These are phyloP conservation scores for Talaromyces sp. DNA, from an alignment of 2,329 filamentous ascomycete genomes.

Conservation along the genomic window DNA sequence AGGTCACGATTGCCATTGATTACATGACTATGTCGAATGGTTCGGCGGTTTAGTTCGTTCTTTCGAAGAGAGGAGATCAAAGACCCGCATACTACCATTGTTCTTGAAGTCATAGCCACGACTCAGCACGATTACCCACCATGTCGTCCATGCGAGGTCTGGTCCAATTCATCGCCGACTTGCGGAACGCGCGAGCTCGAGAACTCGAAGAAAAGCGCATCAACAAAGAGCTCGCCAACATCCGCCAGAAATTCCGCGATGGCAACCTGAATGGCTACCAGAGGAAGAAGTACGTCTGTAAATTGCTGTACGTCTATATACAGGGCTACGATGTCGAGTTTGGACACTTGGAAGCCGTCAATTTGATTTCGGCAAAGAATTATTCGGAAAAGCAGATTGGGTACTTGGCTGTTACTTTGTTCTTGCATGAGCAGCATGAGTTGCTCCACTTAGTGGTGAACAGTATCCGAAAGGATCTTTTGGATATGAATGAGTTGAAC, in stretches of 20 bases:
- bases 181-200: slow-evolving; percentile 88
- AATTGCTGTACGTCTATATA: slow-evolving; percentile 98
- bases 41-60: slow-evolving; percentile 1
- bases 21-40: slow-evolving; percentile 16
- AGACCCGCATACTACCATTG: neutral
- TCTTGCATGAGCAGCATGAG: slow-evolving; percentile 95
- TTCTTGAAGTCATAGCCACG: neutral
- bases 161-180: slow-evolving; percentile 96
- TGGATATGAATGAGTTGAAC: slow-evolving; percentile 94
- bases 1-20: slow-evolving; percentile 3
- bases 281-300: slow-evolving; percentile 99
- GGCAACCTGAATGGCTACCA: slow-evolving; percentile 92
- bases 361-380: slow-evolving; percentile 91
- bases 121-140: slow-evolving; percentile 14
- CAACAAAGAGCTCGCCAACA: slow-evolving; percentile 98
- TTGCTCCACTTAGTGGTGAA: slow-evolving; percentile 94
- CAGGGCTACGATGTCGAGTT: slow-evolving; percentile 99
- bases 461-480: slow-evolving; percentile 92
- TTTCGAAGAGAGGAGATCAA: neutral
- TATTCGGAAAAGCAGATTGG: slow-evolving; percentile 99
- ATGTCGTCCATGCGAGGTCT: slow-evolving; percentile 62
- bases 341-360: slow-evolving; percentile 95
- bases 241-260: slow-evolving; percentile 97
- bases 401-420: slow-evolving; percentile 94
- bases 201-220: slow-evolving; percentile 98